Conservation (phyloP, 805 yeast species). For the Nakazawaea wyomingensis region DNA sequence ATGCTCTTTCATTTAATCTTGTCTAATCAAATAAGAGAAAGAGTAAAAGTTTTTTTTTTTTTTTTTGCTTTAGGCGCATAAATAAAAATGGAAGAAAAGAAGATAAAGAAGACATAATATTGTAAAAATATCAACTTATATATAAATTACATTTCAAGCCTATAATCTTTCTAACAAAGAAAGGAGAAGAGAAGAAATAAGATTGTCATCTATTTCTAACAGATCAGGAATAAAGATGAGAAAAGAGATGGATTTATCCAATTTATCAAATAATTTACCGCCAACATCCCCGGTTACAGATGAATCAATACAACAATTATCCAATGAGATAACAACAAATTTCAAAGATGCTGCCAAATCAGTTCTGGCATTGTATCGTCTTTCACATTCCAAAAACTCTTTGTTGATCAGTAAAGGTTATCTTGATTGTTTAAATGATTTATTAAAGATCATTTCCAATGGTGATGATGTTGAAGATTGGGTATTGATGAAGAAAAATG, state of each 20-base stretch:
- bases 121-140: too few relatives aligned
- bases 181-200: neutral
- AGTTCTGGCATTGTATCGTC: slow-evolving; percentile 60
- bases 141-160: too few relatives aligned
- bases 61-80: too few relatives aligned
- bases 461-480: slow-evolving; percentile 48
- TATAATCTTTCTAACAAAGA: too few relatives aligned
- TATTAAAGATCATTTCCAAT: slow-evolving; percentile 34
- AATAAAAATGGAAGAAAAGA: too few relatives aligned
- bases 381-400: slow-evolving; percentile 48
- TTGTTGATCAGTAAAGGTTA: slow-evolving; percentile 53
- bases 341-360: slow-evolving; percentile 69
- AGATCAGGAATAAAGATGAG: neutral
- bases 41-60: too few relatives aligned
- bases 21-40: too few relatives aligned
- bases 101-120: too few relatives aligned
- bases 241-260: slow-evolving; percentile 55
- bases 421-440: slow-evolving; percentile 54
- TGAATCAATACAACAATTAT: slow-evolving; percentile 41
- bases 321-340: slow-evolving; percentile 51
- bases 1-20: too few relatives aligned
- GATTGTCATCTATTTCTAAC: too few relatives aligned
- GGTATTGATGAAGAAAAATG: slow-evolving; percentile 44
- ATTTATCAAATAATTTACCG: slow-evolving; percentile 51
- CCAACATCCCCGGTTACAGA: slow-evolving; percentile 44